phyloP scores from a whole-genome alignment of 371 early-diverging fungal species.

The Massospora cicadina region DNA sequence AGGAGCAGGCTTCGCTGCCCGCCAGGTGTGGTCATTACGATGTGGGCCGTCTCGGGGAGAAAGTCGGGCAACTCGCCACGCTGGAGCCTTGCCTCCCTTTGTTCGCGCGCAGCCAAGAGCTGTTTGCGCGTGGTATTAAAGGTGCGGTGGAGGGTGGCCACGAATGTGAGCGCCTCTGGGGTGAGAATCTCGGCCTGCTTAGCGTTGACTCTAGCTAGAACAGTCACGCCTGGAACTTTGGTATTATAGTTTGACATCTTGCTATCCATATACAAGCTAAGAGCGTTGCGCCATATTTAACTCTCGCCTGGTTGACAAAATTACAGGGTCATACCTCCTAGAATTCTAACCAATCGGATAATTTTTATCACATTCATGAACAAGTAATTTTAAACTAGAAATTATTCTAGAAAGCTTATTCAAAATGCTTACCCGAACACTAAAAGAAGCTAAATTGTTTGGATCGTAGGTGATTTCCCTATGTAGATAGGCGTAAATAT shows the following conservation, averaged over 20 bases:
- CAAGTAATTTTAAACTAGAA: too few relatives aligned
- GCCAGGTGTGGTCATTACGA: slow-evolving; percentile 81
- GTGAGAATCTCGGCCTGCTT: slow-evolving; percentile 51
- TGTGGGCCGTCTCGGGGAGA: slow-evolving; percentile 72
- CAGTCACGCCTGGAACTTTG: slow-evolving; percentile 36
- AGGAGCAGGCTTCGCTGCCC: slow-evolving; percentile 74
- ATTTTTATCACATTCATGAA: too few relatives aligned
- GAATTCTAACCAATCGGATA: too few relatives aligned
- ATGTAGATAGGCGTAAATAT: too few relatives aligned
- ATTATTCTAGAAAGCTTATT: too few relatives aligned
- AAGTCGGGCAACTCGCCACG: slow-evolving; percentile 72
- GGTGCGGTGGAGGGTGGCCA: slow-evolving; percentile 66
- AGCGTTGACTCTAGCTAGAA: slow-evolving; percentile 39
- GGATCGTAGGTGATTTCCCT: too few relatives aligned
- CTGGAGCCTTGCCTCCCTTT: slow-evolving; percentile 60
- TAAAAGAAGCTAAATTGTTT: too few relatives aligned
- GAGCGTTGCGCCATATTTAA: too few relatives aligned
- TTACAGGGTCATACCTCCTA: too few relatives aligned
- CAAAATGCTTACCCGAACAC: too few relatives aligned
- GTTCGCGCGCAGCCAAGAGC: slow-evolving; percentile 49
- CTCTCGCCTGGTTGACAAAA: too few relatives aligned
- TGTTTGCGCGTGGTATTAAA: slow-evolving; percentile 73
- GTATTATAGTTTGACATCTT: background rate
- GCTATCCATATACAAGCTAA: too few relatives aligned
- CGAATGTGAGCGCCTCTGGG: slow-evolving; percentile 57